Evolutionary conservation across 805 yeast species (phyloP).

Genomic region (Wickerhamomyces hampshirensis): DNA sequence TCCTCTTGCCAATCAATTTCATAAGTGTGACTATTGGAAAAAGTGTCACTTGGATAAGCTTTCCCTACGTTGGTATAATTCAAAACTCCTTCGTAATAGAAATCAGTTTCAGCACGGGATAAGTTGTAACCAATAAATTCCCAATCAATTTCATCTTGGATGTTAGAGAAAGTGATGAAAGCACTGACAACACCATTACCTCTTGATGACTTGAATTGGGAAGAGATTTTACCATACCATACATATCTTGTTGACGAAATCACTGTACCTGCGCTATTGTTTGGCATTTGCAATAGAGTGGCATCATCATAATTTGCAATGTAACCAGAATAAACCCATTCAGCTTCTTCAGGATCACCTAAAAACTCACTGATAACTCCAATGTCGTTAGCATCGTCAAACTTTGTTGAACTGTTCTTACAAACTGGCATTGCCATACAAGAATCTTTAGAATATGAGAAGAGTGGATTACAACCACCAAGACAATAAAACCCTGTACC

Average conservation of each 20-base stretch:
- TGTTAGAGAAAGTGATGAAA: constrained; percentile 74
- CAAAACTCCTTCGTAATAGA: constrained; percentile 67
- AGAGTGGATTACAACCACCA: constrained; percentile 80
- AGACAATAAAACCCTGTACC: constrained; percentile 76
- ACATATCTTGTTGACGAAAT: constrained; percentile 72
- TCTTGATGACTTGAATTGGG: constrained; percentile 68
- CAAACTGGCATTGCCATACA: constrained; percentile 89
- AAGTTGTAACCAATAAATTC: constrained; percentile 80
- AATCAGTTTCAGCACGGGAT: constrained; percentile 69
- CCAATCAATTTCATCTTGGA: constrained; percentile 86
- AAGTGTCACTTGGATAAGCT: constrained; percentile 45
- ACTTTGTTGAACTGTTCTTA: constrained; percentile 39
- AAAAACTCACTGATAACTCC: constrained; percentile 28
- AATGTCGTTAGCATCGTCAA: constrained; percentile 30
- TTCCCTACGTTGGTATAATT: constrained; percentile 57
- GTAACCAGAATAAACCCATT: constrained; percentile 65
- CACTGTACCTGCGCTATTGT: constrained; percentile 70
- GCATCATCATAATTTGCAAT: constrained; percentile 48
- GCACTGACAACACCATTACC: constrained; percentile 83
- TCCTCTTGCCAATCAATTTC: constrained; percentile 83
- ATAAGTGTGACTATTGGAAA: constrained; percentile 65
- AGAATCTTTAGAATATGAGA: constrained; percentile 35
- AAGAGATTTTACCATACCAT: constrained; percentile 84
- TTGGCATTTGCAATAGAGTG: constrained; percentile 77
- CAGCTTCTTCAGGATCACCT: constrained; percentile 65